Base-by-base conservation (phyloP, 257 asterid species). In the Ilex aquifolium region DNA sequence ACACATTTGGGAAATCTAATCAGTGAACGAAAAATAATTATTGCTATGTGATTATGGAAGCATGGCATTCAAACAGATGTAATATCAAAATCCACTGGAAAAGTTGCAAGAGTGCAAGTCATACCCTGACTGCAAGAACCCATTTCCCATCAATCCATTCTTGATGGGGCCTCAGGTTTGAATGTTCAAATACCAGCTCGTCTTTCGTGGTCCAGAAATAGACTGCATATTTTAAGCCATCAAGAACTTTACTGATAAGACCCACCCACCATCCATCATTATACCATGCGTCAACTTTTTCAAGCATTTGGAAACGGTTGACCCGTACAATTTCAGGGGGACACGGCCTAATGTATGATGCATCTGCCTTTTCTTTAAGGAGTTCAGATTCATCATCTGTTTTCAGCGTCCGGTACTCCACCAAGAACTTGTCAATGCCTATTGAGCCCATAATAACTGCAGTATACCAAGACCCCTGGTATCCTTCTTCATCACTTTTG, bases 231-330 rank as follows among this genome's bases (percentile, higher is more conserved):
- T 67, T 76, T 10, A 54, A 46, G 66, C 63, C 80, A 57, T 67
- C 86, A 56, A 77, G 74, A 69, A 79, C 79, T 74, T 70, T 74
- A 56, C 82, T 73, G 57, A 85, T 67, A 61, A 82, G 59, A 50
- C 92, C 95, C 57, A 72, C 81, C 95, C 95, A 87, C 95, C 95
- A 87, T 32, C 93, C 95, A 3, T 84, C 90, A 13, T 85, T 80
- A 52, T 77, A 79, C 88, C 91, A 84, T 31, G 85, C 87, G 53
- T 87, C 93, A 65, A 85, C 90, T 69, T 72, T 78, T 66, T 87
- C 88, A 40, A 80, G 81, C 77, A 72, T 72, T 69, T 66, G 63
- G 70, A 69, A 84, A 56, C 77, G 65, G 59, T 69, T 78, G 7
- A 53, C 8, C 36, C 69, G 62, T 29, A 66, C 58, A 48, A 77